Base-by-base conservation (phyloP, 176 grass and related monocot species). In the Typha latifolia region DNA sequence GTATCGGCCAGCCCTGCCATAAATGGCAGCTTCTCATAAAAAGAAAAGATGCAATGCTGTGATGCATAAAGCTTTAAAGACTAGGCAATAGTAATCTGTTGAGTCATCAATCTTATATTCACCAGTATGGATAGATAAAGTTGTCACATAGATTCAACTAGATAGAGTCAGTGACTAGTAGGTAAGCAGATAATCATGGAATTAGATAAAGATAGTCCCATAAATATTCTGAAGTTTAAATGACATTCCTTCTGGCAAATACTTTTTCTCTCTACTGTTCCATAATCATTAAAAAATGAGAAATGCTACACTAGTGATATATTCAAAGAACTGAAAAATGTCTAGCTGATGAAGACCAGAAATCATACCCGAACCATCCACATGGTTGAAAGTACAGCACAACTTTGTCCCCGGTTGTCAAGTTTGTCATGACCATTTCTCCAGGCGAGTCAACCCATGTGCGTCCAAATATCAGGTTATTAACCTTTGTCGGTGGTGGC, bases 391-490 rank as follows among this genome's bases (percentile, higher is more conserved):
- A 99, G 52, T 79, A 90, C 48, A 99, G 66, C 50, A 99, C 81
- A 72, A 81, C 95, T 86, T 94, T 99, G 62, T 99, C 95, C 48
- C 89, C 86, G 14, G 89, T 87, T 66, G 95, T 90, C 65, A 87
- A 71, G 66, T 99, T 94, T 64, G 82, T 87, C 76, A 94, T 51
- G 47, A 99, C 62, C 95, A 99, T 74, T 78, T 94, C 95, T 47
- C 95, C 95, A 78, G 26, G 66, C 49, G 95, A 84, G 48, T 99
- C 95, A 50, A 87, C 55, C 86, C 86, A 99, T 19, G 89, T 99
- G 34, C 95, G 84, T 18, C 95, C 95, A 81, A 99, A 99, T 71
- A 94, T 99, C 32, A 99, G 76, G 70, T 99, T 99, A 79, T 94
- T 90, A 68, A 72, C 95, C 71, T 90, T 94, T 29, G 95, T 87